Conservation (phyloP, 2,329 filamentous ascomycete species). For the Penicillium sp. region DNA sequence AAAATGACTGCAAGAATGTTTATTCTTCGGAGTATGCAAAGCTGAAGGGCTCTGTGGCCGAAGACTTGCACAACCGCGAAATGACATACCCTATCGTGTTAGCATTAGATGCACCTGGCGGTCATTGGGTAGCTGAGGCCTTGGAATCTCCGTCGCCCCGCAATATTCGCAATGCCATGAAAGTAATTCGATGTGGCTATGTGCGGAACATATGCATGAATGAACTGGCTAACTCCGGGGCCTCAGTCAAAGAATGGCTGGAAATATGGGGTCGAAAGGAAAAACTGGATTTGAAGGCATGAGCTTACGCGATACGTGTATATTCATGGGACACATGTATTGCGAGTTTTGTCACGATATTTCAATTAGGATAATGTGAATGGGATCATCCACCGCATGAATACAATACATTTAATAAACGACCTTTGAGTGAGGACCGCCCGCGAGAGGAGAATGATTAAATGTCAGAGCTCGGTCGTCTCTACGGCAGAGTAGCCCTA, state of each 20-base stretch:
- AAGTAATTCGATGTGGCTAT: not conserved
- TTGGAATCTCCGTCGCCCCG: not conserved
- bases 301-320: not conserved
- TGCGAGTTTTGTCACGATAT: too few species aligned
- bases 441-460: too few species aligned
- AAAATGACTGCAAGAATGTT: not conserved
- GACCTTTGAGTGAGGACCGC: too few species aligned
- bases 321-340: not conserved
- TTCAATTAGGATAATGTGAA: too few species aligned
- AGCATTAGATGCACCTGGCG: not conserved
- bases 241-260: not conserved
- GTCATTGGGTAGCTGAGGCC: not conserved
- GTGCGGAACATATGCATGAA: not conserved
- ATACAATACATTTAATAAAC: too few species aligned
- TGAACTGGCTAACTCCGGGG: not conserved
- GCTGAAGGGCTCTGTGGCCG: not conserved
- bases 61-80: not conserved
- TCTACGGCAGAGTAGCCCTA: too few species aligned
- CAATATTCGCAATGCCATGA: not conserved
- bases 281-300: not conserved
- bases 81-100: not conserved
- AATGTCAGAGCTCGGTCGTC: too few species aligned
- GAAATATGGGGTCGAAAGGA: not conserved
- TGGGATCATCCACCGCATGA: too few species aligned
- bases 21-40: not conserved